Percentiles rank a stretch among this genome's conserved stretches.
These are phyloP conservation scores for Diospyros lotus DNA, from an alignment of 148 eudicot species.

Conservation along the genomic window DNA sequence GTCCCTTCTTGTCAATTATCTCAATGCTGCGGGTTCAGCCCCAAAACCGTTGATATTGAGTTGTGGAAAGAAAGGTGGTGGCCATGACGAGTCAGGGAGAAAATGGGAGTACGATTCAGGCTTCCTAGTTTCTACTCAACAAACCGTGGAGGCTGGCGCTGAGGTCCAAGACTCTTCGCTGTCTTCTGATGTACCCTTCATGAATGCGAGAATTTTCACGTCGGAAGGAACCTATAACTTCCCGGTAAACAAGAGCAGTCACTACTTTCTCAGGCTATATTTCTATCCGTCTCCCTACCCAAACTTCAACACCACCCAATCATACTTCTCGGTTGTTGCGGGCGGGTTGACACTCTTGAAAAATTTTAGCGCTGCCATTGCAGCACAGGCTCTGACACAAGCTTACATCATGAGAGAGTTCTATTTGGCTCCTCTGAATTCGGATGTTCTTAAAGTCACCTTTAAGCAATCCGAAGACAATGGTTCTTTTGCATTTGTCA, in stretches of 20 bases:
- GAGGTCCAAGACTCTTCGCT: constrained; percentile 61
- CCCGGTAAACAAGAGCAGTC: constrained; percentile 28
- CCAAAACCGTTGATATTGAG: constrained; percentile 15
- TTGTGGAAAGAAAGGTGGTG: constrained; percentile 46
- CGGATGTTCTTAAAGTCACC: constrained; percentile 25
- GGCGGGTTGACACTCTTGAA: constrained; percentile 48
- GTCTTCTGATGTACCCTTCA: constrained; percentile 62
- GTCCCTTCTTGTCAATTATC: not conserved
- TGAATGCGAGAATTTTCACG: constrained; percentile 56
- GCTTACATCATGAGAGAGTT: constrained; percentile 68
- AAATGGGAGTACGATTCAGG: constrained; percentile 60
- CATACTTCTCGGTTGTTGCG: constrained; percentile 57
- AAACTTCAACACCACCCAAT: constrained; percentile 33
- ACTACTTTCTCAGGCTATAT: constrained; percentile 50
- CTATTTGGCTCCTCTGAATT: constrained; percentile 35
- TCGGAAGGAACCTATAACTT: constrained; percentile 49
- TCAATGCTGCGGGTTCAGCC: not conserved
- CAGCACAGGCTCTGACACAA: constrained; percentile 62
- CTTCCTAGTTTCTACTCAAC: constrained; percentile 28
- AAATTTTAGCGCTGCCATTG: constrained; percentile 61
- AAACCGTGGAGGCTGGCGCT: constrained; percentile 32
- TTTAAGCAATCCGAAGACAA: constrained; percentile 51
- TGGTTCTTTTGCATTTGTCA: constrained; percentile 58
- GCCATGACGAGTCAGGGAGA: constrained; percentile 46
- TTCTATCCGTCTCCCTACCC: constrained; percentile 65